Evolutionary conservation across 2,329 filamentous ascomycete genomes (phyloP).

Genomic region (Cladosporium velox): DNA sequence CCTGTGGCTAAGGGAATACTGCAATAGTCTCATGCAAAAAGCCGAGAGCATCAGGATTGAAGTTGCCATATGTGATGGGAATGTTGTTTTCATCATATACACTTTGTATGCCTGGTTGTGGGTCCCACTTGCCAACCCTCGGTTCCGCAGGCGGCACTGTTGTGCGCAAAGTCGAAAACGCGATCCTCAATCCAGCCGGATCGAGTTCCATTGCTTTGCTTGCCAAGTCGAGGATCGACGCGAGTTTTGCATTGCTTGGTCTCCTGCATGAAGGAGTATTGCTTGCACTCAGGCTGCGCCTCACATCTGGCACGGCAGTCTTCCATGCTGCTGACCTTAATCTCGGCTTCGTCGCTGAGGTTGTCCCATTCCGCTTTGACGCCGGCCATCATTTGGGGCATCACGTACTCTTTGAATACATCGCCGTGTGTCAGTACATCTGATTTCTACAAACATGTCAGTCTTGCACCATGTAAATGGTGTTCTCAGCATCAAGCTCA

Average conservation of each 20-base stretch:
- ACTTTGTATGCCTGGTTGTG: not conserved
- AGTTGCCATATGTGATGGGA: too few relatives aligned
- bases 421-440: conserved; percentile 29
- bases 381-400: conserved; percentile 25
- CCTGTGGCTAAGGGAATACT: too few relatives aligned
- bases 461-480: not conserved
- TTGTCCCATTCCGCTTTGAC: conserved; percentile 34
- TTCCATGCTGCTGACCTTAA: not conserved
- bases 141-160: not conserved
- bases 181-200: conserved; percentile 7
- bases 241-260: conserved; percentile 5
- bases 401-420: conserved; percentile 30
- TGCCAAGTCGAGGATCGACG: conserved; percentile 6
- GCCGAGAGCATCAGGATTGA: too few relatives aligned
- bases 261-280: conserved; percentile 21
- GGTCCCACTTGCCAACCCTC: conserved; percentile 1
- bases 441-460: not conserved
- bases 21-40: too few relatives aligned
- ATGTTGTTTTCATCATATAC: not conserved
- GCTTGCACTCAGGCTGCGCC: conserved; percentile 20
- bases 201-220: not conserved
- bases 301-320: conserved; percentile 23
- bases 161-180: not conserved
- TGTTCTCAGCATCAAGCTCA: not conserved
- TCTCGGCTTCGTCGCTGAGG: conserved; percentile 24